Base-by-base conservation (phyloP, 1,284 basidiomycete genomes). In the Cutaneotrichosporon sp. region DNA sequence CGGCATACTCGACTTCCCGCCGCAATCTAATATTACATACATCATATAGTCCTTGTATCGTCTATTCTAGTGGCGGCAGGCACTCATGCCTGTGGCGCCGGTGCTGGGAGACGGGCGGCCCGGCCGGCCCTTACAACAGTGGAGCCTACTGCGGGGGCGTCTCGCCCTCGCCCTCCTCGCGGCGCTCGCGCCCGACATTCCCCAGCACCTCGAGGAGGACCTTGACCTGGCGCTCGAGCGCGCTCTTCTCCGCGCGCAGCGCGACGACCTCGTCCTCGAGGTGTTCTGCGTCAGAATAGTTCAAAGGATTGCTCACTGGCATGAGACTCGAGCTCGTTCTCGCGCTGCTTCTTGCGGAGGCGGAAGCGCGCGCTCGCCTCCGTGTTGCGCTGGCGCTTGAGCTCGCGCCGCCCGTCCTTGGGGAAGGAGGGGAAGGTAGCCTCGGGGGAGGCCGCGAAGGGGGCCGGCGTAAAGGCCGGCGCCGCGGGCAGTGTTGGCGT, bases 331-430 rank as follows among this genome's bases (percentile, higher is more conserved):
- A 99, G 82, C 13, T 93, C 93, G 16, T 89, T 90, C 81, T 99
- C 95, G 22, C 97, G 85, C 80, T 97, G 92, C 84, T 99, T 99
- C 85, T 99, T 99, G 86, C 98, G 99, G 73, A 95, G 82, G 63
- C 95, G 85, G 86, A 99, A 99, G 14, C 95, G 90, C 16, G 95
- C 95, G 62, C 90, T 92, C 0, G 95, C 95, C 20, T 93, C 93
- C 1, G 95, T 99, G 79, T 99, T 99, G 54, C 95, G 83, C 63
- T 93, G 85, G 38, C 95, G 88, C 81, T 98, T 98, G 82, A 54
- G 47, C 13, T 47, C 31, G 24, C n/a, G 36, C 22, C 51, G 33
- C 20, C 20, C n/a, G 5, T 11, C 20, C 13, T 31, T 9, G 47
- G 51, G 20, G 2, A n/a, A n/a, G n/a, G n/a, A n/a, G n/a, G n/a